Conservation (phyloP, 495 filamentous ascomycete genomes). For the Penicillium tannophilum region DNA sequence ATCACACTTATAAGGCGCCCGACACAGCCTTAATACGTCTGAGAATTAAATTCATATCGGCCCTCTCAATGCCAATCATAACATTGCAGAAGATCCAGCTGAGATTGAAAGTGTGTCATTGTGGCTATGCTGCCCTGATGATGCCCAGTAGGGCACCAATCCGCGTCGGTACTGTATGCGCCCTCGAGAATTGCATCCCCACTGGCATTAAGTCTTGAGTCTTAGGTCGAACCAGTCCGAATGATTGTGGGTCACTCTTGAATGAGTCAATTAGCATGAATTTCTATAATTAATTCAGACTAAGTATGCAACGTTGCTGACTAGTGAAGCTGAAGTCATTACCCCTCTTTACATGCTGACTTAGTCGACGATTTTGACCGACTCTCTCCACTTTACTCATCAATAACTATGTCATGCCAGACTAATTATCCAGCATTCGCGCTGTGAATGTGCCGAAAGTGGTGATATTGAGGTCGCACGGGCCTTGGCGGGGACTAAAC, state of each 20-base stretch:
- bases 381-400: too few relatives aligned
- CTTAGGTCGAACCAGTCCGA: background rate
- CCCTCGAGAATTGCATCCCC: background rate
- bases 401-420: constrained; percentile 10
- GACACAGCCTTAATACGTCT: background rate
- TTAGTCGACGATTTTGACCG: background rate
- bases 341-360: constrained; percentile 4
- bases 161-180: background rate
- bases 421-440: constrained; percentile 19
- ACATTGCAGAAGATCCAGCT: background rate
- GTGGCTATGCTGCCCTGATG: background rate
- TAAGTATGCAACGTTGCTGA: constrained; percentile 4
- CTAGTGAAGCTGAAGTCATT: constrained; percentile 1
- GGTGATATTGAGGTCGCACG: constrained; percentile 22
- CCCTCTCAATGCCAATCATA: background rate
- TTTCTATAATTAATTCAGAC: constrained; percentile 23
- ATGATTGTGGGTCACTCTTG: background rate
- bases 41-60: background rate
- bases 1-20: background rate
- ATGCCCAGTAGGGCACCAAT: background rate
- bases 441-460: constrained; percentile 15
- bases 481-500: constrained; percentile 27
- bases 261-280: constrained; percentile 14
- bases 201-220: background rate
- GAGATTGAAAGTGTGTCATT: constrained; percentile 5